phyloP scores from a whole-genome alignment of 768 basidiomycete species.

The Pulveroboletus sp. region DNA sequence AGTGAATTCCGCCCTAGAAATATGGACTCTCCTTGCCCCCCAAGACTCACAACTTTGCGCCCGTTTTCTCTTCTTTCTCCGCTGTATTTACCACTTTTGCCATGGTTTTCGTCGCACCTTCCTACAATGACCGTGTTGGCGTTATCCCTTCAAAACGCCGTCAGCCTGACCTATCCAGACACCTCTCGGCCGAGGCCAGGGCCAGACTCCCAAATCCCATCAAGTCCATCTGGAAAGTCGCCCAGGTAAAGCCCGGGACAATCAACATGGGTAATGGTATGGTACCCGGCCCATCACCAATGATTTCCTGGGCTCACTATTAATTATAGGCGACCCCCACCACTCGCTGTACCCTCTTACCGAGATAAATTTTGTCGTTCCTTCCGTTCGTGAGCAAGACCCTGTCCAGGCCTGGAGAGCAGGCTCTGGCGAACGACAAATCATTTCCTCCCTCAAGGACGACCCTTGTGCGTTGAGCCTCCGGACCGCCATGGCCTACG shows the following conservation, averaged over 20 bases:
- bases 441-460: constrained; percentile 30
- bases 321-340: constrained; percentile 32
- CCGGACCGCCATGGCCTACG: constrained; percentile 37
- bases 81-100: not conserved
- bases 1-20: constrained; percentile 15
- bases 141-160: constrained; percentile 22
- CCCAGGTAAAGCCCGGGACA: constrained; percentile 33
- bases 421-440: constrained; percentile 26
- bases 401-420: constrained; percentile 31
- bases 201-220: constrained; percentile 35
- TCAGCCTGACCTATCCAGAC: constrained; percentile 30
- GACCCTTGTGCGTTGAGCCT: constrained; percentile 29
- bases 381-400: constrained; percentile 26
- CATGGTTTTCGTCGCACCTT: constrained; percentile 28
- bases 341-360: constrained; percentile 31
- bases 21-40: not conserved
- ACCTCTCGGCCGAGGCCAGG: constrained; percentile 34
- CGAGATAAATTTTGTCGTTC: constrained; percentile 35
- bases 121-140: constrained; percentile 8
- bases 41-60: not conserved
- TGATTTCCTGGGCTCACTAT: not conserved
- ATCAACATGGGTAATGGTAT: constrained; percentile 39
- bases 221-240: constrained; percentile 36
- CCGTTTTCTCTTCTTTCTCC: not conserved
- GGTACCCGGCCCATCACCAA: not conserved